Evolutionary conservation across 257 asterid genomes (phyloP), one percentile per base, ranked within the genome.

Genomic region (Gentiana dahurica): DNA sequence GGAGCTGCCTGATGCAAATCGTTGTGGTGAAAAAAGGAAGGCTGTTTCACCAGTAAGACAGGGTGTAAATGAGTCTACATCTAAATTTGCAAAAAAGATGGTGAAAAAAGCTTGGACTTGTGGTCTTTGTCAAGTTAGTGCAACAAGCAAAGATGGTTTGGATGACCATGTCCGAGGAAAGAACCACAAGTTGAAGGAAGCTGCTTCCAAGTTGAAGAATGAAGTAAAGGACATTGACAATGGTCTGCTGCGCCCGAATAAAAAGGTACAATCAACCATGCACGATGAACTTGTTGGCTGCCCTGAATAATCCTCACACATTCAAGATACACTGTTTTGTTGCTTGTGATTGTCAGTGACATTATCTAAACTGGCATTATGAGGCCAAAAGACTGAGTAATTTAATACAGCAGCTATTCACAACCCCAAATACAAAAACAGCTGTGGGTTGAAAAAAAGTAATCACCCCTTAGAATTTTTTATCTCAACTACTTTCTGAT

Each of bases 181-280:
- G 72, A 87, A 67, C 51, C 94, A 84, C 77, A 80, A 80, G 65
- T 43, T 71, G 2, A 81, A 71, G 71, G 86, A 74, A 70, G 77
- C 79, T 43, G 78, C 74, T 12, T 47, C 61, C 63, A 57, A 34
- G 54, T 69, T 65, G 36, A 57, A 49, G 62, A 69, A 51, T 12
- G 43, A 57, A 2, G 75, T 67, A 0, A 65, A 74, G 49, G 73
- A 72, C 57, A 68, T 57, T 36, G 65, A 63, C 41, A 80, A 73
- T 1, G 84, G 87, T 3, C 65, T 75, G 24, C 24, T 24, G 11
- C 65, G 75, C 8, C 24, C 24, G 24, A 24, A 24, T 24, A 24
- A 24, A 24, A 24, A 24, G 24, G 24, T 24, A 24, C 24, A 24
- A 24, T 24, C 24, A 24, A 24, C 24, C 24, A 24, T 24, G 24